Base-by-base conservation (phyloP, 163 green algal genomes). In the Prototheca cutis region DNA sequence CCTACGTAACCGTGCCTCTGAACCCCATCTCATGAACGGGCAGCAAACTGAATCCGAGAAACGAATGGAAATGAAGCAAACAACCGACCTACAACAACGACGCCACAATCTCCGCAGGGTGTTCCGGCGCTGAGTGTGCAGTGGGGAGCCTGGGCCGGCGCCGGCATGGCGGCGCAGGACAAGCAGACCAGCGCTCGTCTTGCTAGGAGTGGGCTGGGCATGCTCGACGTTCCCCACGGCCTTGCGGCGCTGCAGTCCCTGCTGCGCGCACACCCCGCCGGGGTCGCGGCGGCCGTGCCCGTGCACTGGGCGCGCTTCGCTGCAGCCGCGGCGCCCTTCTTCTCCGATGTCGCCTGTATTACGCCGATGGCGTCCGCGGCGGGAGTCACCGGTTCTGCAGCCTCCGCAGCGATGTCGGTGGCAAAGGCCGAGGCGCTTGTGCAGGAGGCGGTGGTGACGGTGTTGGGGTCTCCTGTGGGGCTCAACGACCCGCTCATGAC, bases 101-200 rank as follows among this genome's bases (percentile, higher is more conserved):
- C n/a, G n/a, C n/a, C n/a, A n/a, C n/a, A n/a, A n/a, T n/a, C n/a
- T n/a, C n/a, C n/a, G n/a, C 17, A 66, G 58, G 72, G 72, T 15
- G 21, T 42, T 3, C 21, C 32, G 31, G 47, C 55, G 3, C 24
- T 25, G 7, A 86, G 70, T 47, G 66, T 91, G 55, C 87, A 94
- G 81, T 95, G 87, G 87, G 87, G 87, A 17, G 82, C 85, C 3
- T 94, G 87, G 87, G 67, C 71, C 4, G 76, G 77, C 6, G 79
- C 59, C 10, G 87, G 88, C 39, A 94, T 96, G 86, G 87, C 87
- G 4, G 62, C 76, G 1, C 27, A 75, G 23, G 75, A 89, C 60
- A 51, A 68, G 4, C 63, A 69, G 28, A 87, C 74, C 4, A 73
- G 64, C 2, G 67, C 62, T 1, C 73, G 83, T 19, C 74, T 95